Base-by-base conservation (phyloP, 176 grass and related monocot species). In the Zea luxurians region DNA sequence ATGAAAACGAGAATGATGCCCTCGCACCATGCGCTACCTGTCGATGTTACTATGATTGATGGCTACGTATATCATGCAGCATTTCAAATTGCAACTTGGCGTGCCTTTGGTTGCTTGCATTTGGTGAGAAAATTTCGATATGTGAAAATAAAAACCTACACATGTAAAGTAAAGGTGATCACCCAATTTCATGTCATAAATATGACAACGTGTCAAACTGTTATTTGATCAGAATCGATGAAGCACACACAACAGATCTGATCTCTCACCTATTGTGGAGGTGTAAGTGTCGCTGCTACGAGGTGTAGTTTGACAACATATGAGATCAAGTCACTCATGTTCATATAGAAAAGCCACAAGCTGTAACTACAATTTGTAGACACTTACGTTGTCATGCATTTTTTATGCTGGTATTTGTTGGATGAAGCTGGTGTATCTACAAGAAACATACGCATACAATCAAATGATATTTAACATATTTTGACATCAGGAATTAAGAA, bases 251-350 rank as follows among this genome's bases (percentile, higher is more conserved):
- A 53, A 76, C 21, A 76, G 21, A 80, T 67, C 3, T 13, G 4
- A 41, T 42, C 27, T 57, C 87, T 89, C 55, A 99, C 96, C 79
- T 78, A 78, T 83, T 95, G 92, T 65, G 86, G 71, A 55, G 92
- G 86, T 80, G 96, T 84, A 85, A 99, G 96, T 68, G 83, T 93
- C 37, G 96, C 96, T 79, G n/a, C n/a, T n/a, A 96, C 20, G 65
- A 84, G 87, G 61, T 96, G 96, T 82, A 96, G 83, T 70, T 99
- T 99, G 71, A 99, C 92, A 69, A 99, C 96, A 86, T 99, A 99
- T 70, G 96, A 86, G 86, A 86, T 13, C 16, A 83, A 59, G 47
- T 74, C 35, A 45, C 55, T 80, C 73, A 37, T 37, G 59, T 37
- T 50, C 68, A 20, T 21, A 64, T 45, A 68, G 10, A 68, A 68